These are phyloP conservation scores for Leptographium flavum DNA, from an alignment of 2,329 filamentous ascomycete species.

Conservation along the genomic window DNA sequence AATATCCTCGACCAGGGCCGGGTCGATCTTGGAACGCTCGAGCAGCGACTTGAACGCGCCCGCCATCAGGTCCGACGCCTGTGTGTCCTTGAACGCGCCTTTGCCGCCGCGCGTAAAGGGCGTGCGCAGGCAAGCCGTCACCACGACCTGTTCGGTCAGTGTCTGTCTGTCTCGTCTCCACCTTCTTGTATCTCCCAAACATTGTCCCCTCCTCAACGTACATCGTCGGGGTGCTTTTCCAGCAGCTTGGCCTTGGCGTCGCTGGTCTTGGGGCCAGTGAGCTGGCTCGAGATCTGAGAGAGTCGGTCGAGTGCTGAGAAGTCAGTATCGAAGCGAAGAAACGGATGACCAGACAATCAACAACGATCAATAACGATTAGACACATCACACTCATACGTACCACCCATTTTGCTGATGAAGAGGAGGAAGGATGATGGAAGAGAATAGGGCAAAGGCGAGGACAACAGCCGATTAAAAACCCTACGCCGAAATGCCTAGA, in stretches of 20 bases:
- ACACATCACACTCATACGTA: slow-evolving; percentile 5
- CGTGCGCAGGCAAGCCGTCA: slow-evolving; percentile 83
- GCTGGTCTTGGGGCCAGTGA: slow-evolving; percentile 28
- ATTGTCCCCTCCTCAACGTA: slow-evolving; percentile 15
- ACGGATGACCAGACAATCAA: too few relatives aligned
- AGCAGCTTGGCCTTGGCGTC: slow-evolving; percentile 37
- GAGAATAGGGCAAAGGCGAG: too few relatives aligned
- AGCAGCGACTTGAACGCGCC: slow-evolving; percentile 73
- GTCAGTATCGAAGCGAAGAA: too few relatives aligned
- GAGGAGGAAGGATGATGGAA: too few relatives aligned
- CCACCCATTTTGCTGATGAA: slow-evolving; percentile 14
- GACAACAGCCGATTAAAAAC: too few relatives aligned
- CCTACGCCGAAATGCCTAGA: too few relatives aligned
- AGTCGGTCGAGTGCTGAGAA: slow-evolving; percentile 39
- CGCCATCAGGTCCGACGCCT: slow-evolving; percentile 69
- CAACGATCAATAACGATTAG: too few relatives aligned
- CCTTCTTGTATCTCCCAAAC: too few relatives aligned
- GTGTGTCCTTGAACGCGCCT: slow-evolving; percentile 91
- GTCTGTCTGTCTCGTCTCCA: slow-evolving; percentile 12
- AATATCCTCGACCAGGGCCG: slow-evolving; percentile 78
- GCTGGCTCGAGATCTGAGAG: slow-evolving; percentile 46
- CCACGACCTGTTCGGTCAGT: slow-evolving; percentile 48
- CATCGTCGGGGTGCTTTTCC: slow-evolving; percentile 54
- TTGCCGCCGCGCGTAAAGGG: slow-evolving; percentile 87
- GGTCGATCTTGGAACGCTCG: slow-evolving; percentile 77